Evolutionary conservation across 176 grass and related monocot genomes (phyloP).

Genomic region (Rhynchospora pubera): DNA sequence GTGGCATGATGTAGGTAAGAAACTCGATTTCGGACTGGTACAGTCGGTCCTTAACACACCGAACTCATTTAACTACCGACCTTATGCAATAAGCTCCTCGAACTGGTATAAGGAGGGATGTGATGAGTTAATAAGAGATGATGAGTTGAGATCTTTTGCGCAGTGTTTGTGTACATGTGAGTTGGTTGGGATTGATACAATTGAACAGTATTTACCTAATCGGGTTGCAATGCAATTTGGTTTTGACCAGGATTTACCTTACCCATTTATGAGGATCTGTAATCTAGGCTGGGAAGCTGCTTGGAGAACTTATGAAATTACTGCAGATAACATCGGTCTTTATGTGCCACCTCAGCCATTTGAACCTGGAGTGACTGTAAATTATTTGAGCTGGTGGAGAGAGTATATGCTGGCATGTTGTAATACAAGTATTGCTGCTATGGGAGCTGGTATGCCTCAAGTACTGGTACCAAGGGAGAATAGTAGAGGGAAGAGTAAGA

Average conservation of each 20-base stretch:
- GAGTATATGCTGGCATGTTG: constrained; percentile 37
- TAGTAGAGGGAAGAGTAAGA: constrained; percentile 54
- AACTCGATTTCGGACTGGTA: constrained; percentile 33
- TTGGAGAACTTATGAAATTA: constrained; percentile 66
- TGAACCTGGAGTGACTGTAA: constrained; percentile 44
- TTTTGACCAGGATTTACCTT: constrained; percentile 82
- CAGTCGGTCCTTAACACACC: constrained; percentile 23
- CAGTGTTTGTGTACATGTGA: constrained; percentile 59
- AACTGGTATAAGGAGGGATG: constrained; percentile 38
- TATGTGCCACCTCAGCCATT: constrained; percentile 46
- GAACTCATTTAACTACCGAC: constrained; percentile 45
- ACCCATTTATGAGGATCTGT: constrained; percentile 33
- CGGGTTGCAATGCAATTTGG: constrained; percentile 92
- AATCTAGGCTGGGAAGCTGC: constrained; percentile 47
- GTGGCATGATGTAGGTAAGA: constrained; percentile 74
- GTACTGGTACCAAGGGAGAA: constrained; percentile 27
- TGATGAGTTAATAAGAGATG: constrained; percentile 31
- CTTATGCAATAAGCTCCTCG: constrained; percentile 28
- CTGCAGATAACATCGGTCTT: constrained; percentile 51
- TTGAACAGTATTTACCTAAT: constrained; percentile 84
- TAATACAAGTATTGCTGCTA: constrained; percentile 16
- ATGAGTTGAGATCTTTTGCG: constrained; percentile 40
- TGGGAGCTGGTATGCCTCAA: constrained; percentile 3
- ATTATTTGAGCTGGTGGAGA: constrained; percentile 65
- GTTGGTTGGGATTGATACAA: constrained; percentile 66